Evolutionary conservation across 2,329 filamentous ascomycete species (phyloP).

Genomic region (Colletotrichum lindemuthianum): DNA sequence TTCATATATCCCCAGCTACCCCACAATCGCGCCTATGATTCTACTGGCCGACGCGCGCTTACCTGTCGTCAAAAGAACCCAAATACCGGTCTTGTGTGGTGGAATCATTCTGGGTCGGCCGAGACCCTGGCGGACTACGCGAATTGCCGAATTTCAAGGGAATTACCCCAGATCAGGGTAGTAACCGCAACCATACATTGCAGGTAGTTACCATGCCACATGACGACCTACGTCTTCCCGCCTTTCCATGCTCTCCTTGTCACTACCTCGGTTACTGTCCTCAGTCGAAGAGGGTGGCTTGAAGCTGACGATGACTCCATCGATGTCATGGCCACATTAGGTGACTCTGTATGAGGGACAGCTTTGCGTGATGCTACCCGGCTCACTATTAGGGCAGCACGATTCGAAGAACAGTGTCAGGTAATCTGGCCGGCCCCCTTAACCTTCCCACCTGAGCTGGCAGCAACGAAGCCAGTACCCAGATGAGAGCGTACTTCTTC

Average conservation of each 20-base stretch:
- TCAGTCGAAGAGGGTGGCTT: too few relatives aligned
- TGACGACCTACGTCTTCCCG: not conserved
- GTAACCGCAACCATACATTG: constrained; percentile 7
- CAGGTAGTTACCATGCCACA: not conserved
- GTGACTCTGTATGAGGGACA: too few relatives aligned
- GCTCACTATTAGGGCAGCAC: too few relatives aligned
- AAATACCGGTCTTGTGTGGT: constrained; percentile 19
- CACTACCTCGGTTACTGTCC: not conserved
- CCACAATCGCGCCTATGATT: not conserved
- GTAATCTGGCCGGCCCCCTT: too few relatives aligned
- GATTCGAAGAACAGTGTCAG: too few relatives aligned
- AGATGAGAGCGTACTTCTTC: too few relatives aligned
- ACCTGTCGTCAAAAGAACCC: not conserved
- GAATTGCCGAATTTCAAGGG: constrained; percentile 18
- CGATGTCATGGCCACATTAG: too few relatives aligned
- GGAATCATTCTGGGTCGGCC: constrained; percentile 14
- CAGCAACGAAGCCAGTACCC: too few relatives aligned
- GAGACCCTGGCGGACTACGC: not conserved
- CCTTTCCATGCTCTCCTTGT: too few relatives aligned
- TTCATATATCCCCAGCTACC: constrained; percentile 24
- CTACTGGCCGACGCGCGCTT: constrained; percentile 11
- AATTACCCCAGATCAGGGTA: constrained; percentile 25
- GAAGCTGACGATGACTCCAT: too few relatives aligned
- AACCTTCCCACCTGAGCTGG: too few relatives aligned
- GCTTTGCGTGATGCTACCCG: too few relatives aligned